Percentiles rank a stretch among this genome's conserved stretches.
These are phyloP conservation scores for Sphagnurus paluster DNA, from an alignment of 1,284 basidiomycete species.

Conservation along the genomic window DNA sequence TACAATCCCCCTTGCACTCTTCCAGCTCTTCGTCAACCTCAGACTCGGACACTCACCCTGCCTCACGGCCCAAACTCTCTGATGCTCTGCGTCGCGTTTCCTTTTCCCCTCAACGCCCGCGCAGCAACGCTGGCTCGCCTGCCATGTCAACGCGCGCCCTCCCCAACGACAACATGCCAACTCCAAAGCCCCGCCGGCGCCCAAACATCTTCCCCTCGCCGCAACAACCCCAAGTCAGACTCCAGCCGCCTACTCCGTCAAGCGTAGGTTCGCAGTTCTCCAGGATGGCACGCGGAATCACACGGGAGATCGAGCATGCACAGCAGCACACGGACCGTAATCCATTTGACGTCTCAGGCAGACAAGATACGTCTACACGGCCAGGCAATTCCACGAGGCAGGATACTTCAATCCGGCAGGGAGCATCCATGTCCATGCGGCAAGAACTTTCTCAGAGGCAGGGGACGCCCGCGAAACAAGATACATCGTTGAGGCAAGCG, in stretches of 20 bases:
- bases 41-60: constrained; percentile 35
- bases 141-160: constrained; percentile 8
- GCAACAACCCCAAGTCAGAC: constrained; percentile 44
- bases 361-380: too few relatives aligned
- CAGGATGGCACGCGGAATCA: constrained; percentile 53
- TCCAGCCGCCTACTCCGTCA: constrained; percentile 60
- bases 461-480: too few relatives aligned
- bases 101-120: constrained; percentile 72
- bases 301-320: constrained; percentile 53
- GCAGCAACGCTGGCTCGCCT: constrained; percentile 33
- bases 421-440: too few relatives aligned
- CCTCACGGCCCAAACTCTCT: constrained; percentile 57
- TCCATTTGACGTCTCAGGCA: constrained; percentile 22
- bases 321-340: constrained; percentile 24
- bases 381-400: too few relatives aligned
- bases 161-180: constrained; percentile 28
- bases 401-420: too few relatives aligned
- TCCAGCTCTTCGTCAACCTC: constrained; percentile 43
- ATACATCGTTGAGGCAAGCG: too few relatives aligned
- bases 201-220: constrained; percentile 32
- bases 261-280: constrained; percentile 54
- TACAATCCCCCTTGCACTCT: constrained; percentile 42
- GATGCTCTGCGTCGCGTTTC: constrained; percentile 65
- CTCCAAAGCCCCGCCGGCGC: constrained; percentile 34
- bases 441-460: too few relatives aligned